Conservation (phyloP, 352 stramenopile species). For the Stramenopiles sp. region DNA sequence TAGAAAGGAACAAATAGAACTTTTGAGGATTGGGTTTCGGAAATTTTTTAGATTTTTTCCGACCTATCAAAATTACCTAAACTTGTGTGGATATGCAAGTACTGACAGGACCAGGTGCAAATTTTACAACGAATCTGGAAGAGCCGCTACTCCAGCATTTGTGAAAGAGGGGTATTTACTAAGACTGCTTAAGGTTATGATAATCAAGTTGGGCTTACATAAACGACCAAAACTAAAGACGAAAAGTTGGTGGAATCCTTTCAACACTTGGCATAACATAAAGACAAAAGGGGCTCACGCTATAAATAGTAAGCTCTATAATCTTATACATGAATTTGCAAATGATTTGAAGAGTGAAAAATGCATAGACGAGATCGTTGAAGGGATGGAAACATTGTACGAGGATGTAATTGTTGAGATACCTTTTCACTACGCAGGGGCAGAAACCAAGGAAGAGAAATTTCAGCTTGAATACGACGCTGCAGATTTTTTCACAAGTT, state of each 20-base stretch:
- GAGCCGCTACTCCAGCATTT: background rate
- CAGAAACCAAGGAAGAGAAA: background rate
- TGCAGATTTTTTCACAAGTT: background rate
- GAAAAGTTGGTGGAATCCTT: background rate
- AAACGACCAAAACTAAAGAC: background rate
- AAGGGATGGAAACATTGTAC: background rate
- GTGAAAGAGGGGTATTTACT: background rate
- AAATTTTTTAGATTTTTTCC: background rate
- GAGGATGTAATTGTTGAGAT: background rate
- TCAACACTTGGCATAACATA: background rate
- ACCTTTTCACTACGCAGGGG: background rate
- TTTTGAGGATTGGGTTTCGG: background rate
- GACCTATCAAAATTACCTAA: background rate
- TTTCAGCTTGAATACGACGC: background rate
- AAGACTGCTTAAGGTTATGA: background rate
- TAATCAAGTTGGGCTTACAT: background rate
- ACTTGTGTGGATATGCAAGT: background rate
- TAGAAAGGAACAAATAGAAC: background rate
- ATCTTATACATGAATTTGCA: background rate
- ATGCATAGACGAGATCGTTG: background rate
- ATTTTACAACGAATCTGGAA: background rate
- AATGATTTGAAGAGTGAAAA: background rate
- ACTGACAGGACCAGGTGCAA: background rate
- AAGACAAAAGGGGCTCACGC: too few relatives aligned
- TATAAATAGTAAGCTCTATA: background rate